phyloP scores from a whole-genome alignment of 1,139 yeast genomes.

The Pichia sp. region DNA sequence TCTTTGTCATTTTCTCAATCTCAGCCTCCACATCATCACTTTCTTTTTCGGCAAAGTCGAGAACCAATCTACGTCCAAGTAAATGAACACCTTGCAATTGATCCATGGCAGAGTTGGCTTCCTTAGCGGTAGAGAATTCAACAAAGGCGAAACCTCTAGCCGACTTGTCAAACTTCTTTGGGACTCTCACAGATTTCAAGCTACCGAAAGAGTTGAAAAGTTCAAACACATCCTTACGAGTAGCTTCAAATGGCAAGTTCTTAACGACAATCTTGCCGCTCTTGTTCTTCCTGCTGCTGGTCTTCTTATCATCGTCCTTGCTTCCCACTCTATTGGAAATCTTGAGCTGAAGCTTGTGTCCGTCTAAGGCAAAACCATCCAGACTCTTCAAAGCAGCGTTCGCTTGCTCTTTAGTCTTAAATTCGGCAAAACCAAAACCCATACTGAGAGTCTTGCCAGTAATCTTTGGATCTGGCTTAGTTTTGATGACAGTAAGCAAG shows the following conservation, averaged over 20 bases:
- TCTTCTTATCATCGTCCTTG: slow-evolving; percentile 17
- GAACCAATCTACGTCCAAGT: slow-evolving; percentile 90
- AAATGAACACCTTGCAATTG: slow-evolving; percentile 94
- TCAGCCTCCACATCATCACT: slow-evolving; percentile 83
- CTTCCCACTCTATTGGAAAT: slow-evolving; percentile 63
- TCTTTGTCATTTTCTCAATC: slow-evolving; percentile 81
- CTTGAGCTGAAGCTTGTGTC: slow-evolving; percentile 85
- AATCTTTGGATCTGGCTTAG: slow-evolving; percentile 81
- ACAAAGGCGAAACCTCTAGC: slow-evolving; percentile 99
- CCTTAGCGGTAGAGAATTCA: slow-evolving; percentile 80
- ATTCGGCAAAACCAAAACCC: slow-evolving; percentile 98
- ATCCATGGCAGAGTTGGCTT: slow-evolving; percentile 94
- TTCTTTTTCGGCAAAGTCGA: slow-evolving; percentile 86
- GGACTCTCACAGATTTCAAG: slow-evolving; percentile 89
- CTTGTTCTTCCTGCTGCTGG: slow-evolving; percentile 36
- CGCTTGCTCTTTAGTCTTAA: slow-evolving; percentile 72
- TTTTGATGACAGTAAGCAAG: slow-evolving; percentile 74
- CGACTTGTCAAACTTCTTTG: slow-evolving; percentile 89
- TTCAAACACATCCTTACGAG: slow-evolving; percentile 85
- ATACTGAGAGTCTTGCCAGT: slow-evolving; percentile 63
- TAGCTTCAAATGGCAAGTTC: slow-evolving; percentile 95
- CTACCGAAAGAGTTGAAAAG: slow-evolving; percentile 92
- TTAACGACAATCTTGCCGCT: slow-evolving; percentile 81
- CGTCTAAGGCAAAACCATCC: slow-evolving; percentile 78
- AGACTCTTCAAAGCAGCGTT: slow-evolving; percentile 62